Conservation (phyloP, 2,329 filamentous ascomycete genomes). For the Sordariomycetes sp. region DNA sequence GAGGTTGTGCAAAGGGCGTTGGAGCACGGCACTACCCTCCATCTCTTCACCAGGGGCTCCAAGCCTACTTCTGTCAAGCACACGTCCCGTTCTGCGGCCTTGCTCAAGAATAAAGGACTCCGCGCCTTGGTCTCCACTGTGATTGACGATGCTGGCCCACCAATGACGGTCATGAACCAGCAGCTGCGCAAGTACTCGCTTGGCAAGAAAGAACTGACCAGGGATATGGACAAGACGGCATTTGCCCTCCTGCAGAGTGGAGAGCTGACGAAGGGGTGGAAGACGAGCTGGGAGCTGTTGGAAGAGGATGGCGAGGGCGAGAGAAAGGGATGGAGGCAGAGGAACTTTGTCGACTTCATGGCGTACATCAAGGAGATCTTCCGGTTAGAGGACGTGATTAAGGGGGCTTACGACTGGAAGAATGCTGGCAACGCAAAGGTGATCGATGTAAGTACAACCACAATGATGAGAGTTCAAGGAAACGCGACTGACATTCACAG, state of each 20-base stretch:
- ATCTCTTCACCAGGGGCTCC: conserved; percentile 22
- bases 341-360: conserved; percentile 30
- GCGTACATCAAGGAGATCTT: conserved; percentile 28
- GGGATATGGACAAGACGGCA: conserved; percentile 23
- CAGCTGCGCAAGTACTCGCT: conserved; percentile 20
- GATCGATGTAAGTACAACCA: conserved; percentile 26
- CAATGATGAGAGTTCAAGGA: conserved; percentile 3
- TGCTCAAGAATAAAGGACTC: conserved; percentile 21
- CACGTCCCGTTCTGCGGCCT: conserved; percentile 26
- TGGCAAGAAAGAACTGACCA: conserved; percentile 18
- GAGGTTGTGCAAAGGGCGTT: conserved; percentile 27
- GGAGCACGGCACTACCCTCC: conserved; percentile 26
- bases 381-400: conserved; percentile 21
- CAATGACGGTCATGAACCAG: conserved; percentile 22
- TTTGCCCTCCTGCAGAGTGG: conserved; percentile 25
- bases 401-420: conserved; percentile 25
- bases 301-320: conserved; percentile 30
- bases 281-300: conserved; percentile 27
- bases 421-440: conserved; percentile 22
- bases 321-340: conserved; percentile 24
- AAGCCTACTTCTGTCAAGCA: conserved; percentile 19
- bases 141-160: conserved; percentile 25
- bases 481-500: conserved; percentile 10
- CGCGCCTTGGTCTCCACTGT: conserved; percentile 25
- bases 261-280: conserved; percentile 13